Base-by-base conservation (phyloP, 148 eudicot genomes). In the Cornus controversa region DNA sequence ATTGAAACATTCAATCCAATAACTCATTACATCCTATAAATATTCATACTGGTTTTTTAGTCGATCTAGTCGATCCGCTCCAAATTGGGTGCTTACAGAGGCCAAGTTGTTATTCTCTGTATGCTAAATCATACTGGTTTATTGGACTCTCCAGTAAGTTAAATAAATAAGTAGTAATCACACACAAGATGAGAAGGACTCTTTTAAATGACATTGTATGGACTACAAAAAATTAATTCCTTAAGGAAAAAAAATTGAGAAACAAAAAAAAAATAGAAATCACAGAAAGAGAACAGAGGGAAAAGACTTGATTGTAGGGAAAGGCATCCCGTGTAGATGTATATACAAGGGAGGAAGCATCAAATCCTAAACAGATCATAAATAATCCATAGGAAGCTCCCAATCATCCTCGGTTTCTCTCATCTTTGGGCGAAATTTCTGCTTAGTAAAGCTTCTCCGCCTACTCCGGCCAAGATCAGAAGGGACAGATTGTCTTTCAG, bases 371-470 rank as follows among this genome's bases (percentile, higher is more conserved):
- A 36, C 65, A 70, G 2, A 40, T 81, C 84, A 91, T 73, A 91
- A 76, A 76, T 81, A 91, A 82, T 89, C 92, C 87, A 87, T 89
- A 0, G 92, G 94, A 37, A 91, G 89, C 76, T 91, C 94, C 88
- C 88, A 87, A 6, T 89, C 88, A 72, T 84, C 85, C 8, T 24
- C 76, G 11, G 69, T 15, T 58, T 77, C 82, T 80, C 79, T 80
- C 45, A 15, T 69, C 75, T 79, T 70, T 1, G 64, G 73, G 42
- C 63, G 50, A 50, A 16, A 73, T 67, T 80, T 86, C 68, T 73
- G 84, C 42, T 84, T 66, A 54, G 69, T 37, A 29, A 71, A 79
- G 20, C 73, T 84, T 70, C 79, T 86, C n/a, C 66, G 81, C 66
- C 78, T 66, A 75, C 77, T 75, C 36, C 75, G 76, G 9, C 71